Percentiles rank a stretch among this genome's conserved stretches.
Evolutionary conservation across 208 protist species (phyloP).

Genomic region (Acanthamoeba lugdunensis): DNA sequence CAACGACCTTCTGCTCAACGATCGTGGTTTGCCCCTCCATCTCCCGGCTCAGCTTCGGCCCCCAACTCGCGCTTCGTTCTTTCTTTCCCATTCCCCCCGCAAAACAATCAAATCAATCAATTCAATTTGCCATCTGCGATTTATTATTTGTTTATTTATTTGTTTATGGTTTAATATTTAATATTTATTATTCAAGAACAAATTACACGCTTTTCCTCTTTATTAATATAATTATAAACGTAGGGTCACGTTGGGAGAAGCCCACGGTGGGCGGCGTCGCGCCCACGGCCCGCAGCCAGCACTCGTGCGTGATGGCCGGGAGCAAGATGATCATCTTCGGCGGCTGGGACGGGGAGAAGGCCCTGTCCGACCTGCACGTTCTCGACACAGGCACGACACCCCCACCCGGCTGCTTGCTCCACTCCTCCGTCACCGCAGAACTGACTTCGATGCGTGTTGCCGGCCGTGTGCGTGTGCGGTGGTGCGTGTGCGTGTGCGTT

Average conservation of each 20-base stretch:
- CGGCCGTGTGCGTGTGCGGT: not conserved
- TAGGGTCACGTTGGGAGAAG: constrained; percentile 41
- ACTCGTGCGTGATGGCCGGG: constrained; percentile 17
- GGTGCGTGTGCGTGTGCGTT: not conserved
- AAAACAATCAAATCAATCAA: too few species aligned
- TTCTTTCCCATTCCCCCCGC: not conserved
- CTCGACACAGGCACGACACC: not conserved
- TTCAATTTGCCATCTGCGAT: not conserved
- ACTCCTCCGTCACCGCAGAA: not conserved
- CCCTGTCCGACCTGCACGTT: constrained; percentile 28
- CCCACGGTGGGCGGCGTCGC: not conserved
- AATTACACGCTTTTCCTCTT: too few species aligned
- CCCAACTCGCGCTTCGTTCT: not conserved
- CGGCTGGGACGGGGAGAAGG: not conserved
- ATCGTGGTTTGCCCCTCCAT: not conserved
- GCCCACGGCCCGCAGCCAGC: constrained; percentile 8
- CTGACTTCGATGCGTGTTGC: not conserved
- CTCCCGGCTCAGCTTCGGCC: not conserved
- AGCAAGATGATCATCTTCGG: constrained; percentile 26
- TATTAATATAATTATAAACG: too few species aligned
- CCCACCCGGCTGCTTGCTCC: not conserved
- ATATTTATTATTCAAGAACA: too few species aligned
- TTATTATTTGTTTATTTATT: not conserved
- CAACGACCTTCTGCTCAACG: constrained; percentile 4
- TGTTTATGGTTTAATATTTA: too few species aligned